A percentile compares a stretch with the other conserved stretches of the same genome.
Evolutionary conservation across 768 basidiomycete genomes (phyloP).

Genomic region (Cystobasidium ongulense): DNA sequence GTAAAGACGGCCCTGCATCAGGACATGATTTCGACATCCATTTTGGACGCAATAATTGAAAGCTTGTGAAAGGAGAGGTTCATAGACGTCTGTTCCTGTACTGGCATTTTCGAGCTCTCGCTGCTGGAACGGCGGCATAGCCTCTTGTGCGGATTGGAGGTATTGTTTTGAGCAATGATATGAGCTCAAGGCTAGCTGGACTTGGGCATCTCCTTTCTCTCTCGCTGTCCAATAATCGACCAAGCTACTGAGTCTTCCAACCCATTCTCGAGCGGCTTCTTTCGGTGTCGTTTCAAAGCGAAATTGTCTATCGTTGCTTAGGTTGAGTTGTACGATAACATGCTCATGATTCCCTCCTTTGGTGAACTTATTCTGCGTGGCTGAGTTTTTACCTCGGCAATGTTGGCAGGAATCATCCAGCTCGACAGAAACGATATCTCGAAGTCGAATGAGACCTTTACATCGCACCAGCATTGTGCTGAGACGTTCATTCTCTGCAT

Average conservation of each 20-base stretch:
- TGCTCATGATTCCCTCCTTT: not conserved
- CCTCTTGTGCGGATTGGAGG: not conserved
- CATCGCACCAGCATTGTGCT: not conserved
- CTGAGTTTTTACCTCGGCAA: not conserved
- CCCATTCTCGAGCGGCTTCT: constrained; percentile 19
- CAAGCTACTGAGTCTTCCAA: not conserved
- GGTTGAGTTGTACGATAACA: not conserved
- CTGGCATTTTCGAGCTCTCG: constrained; percentile 5
- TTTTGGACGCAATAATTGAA: not conserved
- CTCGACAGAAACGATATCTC: not conserved
- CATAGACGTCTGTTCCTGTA: not conserved
- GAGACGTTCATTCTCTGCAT: not conserved
- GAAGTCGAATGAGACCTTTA: not conserved
- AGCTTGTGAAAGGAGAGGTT: not conserved
- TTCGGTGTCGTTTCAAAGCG: not conserved
- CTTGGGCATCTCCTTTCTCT: constrained; percentile 11
- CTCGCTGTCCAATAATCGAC: constrained; percentile 9
- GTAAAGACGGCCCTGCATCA: constrained; percentile 21
- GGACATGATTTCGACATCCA: not conserved
- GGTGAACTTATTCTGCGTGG: not conserved
- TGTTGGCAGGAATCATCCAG: not conserved
- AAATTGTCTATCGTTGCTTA: not conserved
- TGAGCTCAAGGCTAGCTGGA: not conserved
- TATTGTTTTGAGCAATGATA: not conserved
- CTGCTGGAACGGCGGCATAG: not conserved